Evolutionary conservation across 2,329 filamentous ascomycete genomes (phyloP).

Genomic region (Stenocarpella maydis): DNA sequence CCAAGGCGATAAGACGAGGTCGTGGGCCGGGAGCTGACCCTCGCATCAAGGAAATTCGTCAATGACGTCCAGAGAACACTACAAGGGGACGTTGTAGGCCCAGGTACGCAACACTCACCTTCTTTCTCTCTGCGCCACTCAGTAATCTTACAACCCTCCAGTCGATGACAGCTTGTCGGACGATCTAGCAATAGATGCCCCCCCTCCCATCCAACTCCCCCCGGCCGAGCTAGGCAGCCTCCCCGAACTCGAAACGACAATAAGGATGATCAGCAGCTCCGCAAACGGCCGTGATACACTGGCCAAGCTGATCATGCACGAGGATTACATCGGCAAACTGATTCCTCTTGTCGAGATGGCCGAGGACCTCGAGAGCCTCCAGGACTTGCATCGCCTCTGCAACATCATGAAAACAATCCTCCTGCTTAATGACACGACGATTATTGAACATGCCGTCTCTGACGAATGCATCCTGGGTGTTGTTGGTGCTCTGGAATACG

Average conservation of each 20-base stretch:
- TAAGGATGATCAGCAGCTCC: constrained; percentile 80
- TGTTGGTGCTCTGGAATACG: constrained; percentile 95
- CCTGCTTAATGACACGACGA: constrained; percentile 89
- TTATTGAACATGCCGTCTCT: constrained; percentile 92
- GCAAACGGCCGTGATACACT: constrained; percentile 83
- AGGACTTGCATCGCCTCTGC: constrained; percentile 89
- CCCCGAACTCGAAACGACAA: constrained; percentile 82
- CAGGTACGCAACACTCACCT: constrained; percentile 57
- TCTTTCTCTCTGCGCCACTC: background rate
- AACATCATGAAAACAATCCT: constrained; percentile 98
- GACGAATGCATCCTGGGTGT: constrained; percentile 91
- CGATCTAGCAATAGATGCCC: constrained; percentile 79
- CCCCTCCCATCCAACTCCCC: constrained; percentile 76
- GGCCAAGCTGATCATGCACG: constrained; percentile 83
- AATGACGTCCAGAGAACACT: constrained; percentile 83
- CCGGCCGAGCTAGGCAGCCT: constrained; percentile 83
- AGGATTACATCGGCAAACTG: constrained; percentile 88
- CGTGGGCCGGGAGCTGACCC: constrained; percentile 39
- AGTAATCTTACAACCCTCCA: constrained; percentile 40
- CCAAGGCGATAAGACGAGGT: background rate
- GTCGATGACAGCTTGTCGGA: constrained; percentile 88
- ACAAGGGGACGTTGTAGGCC: constrained; percentile 63
- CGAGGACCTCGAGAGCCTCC: constrained; percentile 87
- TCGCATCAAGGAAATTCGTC: constrained; percentile 80
- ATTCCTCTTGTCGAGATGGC: constrained; percentile 87